A percentile compares a stretch with the other conserved stretches of the same genome.
These are phyloP conservation scores for Auricularia auricula-judae DNA, from an alignment of 768 basidiomycete genomes.

Conservation along the genomic window DNA sequence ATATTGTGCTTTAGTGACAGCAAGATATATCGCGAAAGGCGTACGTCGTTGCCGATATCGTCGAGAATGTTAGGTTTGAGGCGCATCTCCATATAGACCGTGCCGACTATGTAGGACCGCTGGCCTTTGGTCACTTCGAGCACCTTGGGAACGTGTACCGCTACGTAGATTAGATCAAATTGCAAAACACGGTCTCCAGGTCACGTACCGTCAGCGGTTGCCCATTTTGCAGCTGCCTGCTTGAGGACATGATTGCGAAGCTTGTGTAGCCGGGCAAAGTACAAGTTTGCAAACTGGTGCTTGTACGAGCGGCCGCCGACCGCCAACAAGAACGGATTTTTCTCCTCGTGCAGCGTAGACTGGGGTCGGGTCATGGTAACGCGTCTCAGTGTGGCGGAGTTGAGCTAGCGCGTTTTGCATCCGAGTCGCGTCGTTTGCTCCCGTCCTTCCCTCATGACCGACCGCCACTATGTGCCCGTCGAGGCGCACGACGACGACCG, in stretches of 20 bases:
- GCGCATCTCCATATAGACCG: slow-evolving; percentile 98
- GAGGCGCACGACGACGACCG: not conserved
- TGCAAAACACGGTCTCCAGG: no score
- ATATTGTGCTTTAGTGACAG: slow-evolving; percentile 4
- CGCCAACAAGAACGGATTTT: slow-evolving; percentile 29
- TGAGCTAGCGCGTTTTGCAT: not conserved
- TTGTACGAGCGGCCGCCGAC: slow-evolving; percentile 41
- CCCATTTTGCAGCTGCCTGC: slow-evolving; percentile 42
- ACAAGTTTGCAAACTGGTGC: slow-evolving; percentile 65
- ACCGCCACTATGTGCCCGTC: not conserved
- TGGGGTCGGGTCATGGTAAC: not conserved
- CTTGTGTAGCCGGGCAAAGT: slow-evolving; percentile 47
- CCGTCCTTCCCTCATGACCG: no score
- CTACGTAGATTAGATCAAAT: not conserved
- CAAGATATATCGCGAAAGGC: slow-evolving; percentile 18
- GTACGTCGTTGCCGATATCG: slow-evolving; percentile 85
- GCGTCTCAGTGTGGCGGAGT: not conserved
- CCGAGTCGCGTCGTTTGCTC: not conserved
- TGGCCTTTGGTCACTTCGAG: slow-evolving; percentile 79
- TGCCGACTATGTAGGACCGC: slow-evolving; percentile 86
- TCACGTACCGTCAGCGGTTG: slow-evolving; percentile 28
- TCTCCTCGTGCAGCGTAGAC: not conserved
- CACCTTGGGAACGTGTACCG: slow-evolving; percentile 63
- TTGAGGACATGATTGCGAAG: slow-evolving; percentile 37
- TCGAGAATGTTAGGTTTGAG: slow-evolving; percentile 96